A percentile compares a stretch with the other conserved stretches of the same genome.
phyloP scores from a whole-genome alignment of 352 stramenopile species.

The Globisporangium mamillatum region DNA sequence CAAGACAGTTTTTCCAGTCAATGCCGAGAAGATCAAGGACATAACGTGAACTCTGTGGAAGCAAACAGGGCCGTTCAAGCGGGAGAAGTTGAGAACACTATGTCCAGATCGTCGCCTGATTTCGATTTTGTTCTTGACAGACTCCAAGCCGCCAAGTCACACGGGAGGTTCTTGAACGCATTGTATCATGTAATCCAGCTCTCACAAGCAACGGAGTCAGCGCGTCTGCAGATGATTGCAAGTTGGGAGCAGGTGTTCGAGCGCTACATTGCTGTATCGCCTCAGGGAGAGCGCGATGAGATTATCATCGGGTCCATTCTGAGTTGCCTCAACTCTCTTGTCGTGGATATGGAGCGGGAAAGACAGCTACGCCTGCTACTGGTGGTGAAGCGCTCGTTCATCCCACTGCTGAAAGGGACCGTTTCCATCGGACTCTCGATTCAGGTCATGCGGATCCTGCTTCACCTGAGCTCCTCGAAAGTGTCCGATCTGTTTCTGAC shows the following conservation, averaged over 20 bases:
- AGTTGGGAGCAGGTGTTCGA: constrained; percentile 50
- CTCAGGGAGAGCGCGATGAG: constrained; percentile 52
- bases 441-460: constrained; percentile 44
- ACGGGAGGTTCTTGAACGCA: constrained; percentile 59
- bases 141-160: constrained; percentile 43
- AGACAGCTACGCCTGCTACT: constrained; percentile 46
- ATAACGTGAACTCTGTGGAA: not conserved
- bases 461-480: constrained; percentile 42
- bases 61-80: not conserved
- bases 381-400: constrained; percentile 46
- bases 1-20: not conserved
- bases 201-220: constrained; percentile 22
- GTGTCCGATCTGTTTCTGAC: constrained; percentile 56
- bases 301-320: constrained; percentile 50
- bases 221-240: constrained; percentile 24
- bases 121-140: constrained; percentile 27
- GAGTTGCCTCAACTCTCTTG: constrained; percentile 29
- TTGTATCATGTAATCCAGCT: constrained; percentile 54
- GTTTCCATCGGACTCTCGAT: constrained; percentile 27
- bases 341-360: constrained; percentile 31
- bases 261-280: constrained; percentile 35
- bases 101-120: constrained; percentile 14
- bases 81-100: not conserved
- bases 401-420: constrained; percentile 43
- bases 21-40: not conserved